These are phyloP conservation scores for Henningerozyma blattae DNA, from an alignment of 805 yeast species.

Conservation along the genomic window DNA sequence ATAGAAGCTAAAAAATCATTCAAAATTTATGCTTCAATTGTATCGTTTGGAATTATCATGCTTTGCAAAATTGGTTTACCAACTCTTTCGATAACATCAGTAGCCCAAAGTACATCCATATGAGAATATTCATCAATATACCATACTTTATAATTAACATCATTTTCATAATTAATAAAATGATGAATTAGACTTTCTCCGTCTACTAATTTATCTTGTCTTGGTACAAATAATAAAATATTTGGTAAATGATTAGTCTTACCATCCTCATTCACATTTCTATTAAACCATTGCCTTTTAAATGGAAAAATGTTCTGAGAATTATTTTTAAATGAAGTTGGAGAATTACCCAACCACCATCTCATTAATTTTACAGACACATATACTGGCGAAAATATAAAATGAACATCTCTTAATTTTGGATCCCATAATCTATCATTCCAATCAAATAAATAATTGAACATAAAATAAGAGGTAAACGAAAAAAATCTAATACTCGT, in stretches of 20 bases:
- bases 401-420: slow-evolving; percentile 56
- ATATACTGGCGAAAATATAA: slow-evolving; percentile 75
- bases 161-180: slow-evolving; percentile 44
- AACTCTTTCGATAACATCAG: slow-evolving; percentile 52
- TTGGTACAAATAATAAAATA: slow-evolving; percentile 59
- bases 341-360: slow-evolving; percentile 70
- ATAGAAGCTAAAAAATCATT: background rate
- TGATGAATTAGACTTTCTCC: slow-evolving; percentile 58
- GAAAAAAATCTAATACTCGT: slow-evolving; percentile 43
- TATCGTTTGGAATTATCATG: slow-evolving; percentile 10
- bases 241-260: too few relatives aligned
- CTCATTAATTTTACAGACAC: slow-evolving; percentile 74
- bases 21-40: background rate
- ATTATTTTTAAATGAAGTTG: slow-evolving; percentile 30
- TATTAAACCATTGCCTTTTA: slow-evolving; percentile 41
- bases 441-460: slow-evolving; percentile 83
- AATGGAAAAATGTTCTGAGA: slow-evolving; percentile 36
- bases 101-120: slow-evolving; percentile 89
- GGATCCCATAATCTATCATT: slow-evolving; percentile 66
- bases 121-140: slow-evolving; percentile 61
- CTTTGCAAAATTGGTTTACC: slow-evolving; percentile 38
- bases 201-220: slow-evolving; percentile 64
- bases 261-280: slow-evolving; percentile 11
- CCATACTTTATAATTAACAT: slow-evolving; percentile 19
- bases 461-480: slow-evolving; percentile 61